Evolutionary conservation across 208 protist species (phyloP).

Genomic region (Trypanosoma avium): DNA sequence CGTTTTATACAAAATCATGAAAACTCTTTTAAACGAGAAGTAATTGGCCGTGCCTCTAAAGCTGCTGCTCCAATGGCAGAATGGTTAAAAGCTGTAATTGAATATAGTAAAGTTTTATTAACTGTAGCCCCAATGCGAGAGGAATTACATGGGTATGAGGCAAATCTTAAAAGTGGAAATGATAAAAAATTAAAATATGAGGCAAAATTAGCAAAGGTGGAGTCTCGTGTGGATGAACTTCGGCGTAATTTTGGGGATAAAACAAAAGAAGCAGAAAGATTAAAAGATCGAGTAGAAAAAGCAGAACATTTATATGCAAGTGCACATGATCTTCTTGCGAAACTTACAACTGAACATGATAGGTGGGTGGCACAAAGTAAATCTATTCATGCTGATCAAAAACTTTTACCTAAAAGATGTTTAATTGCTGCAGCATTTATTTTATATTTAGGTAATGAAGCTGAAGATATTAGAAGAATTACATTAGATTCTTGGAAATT

Average conservation of each 20-base stretch:
- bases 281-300: constrained; percentile 90
- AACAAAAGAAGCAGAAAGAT: constrained; percentile 92
- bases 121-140: constrained; percentile 89
- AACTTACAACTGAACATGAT: constrained; percentile 93
- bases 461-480: constrained; percentile 83
- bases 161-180: constrained; percentile 78
- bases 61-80: constrained; percentile 96
- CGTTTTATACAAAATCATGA: constrained; percentile 85
- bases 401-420: constrained; percentile 80
- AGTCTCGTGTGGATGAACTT: constrained; percentile 92
- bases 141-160: constrained; percentile 83
- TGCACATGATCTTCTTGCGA: constrained; percentile 93
- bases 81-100: constrained; percentile 96
- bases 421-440: constrained; percentile 92
- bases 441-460: constrained; percentile 91
- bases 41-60: constrained; percentile 91
- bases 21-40: constrained; percentile 93
- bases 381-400: constrained; percentile 62
- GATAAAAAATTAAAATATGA: constrained; percentile 91
- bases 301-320: constrained; percentile 87
- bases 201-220: constrained; percentile 87
- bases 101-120: constrained; percentile 96
- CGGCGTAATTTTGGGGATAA: constrained; percentile 92
- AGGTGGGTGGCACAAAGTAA: constrained; percentile 94
- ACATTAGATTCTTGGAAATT: constrained; percentile 85